phyloP scores from a whole-genome alignment of 495 filamentous ascomycete genomes.

The Opeltia flavorubescens region DNA sequence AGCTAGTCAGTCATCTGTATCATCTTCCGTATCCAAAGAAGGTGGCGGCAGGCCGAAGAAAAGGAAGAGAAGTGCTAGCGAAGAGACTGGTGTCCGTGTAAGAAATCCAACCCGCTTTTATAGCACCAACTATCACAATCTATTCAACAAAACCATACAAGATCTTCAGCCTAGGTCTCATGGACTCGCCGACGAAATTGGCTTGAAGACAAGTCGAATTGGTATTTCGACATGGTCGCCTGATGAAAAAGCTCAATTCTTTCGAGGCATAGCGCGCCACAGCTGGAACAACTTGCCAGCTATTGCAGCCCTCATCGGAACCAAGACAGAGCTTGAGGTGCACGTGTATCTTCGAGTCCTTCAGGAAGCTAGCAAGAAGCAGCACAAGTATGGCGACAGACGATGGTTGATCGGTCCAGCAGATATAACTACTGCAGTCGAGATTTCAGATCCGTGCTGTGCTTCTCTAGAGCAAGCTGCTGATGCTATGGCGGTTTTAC shows the following conservation, averaged over 20 bases:
- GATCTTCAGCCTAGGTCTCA: slow-evolving; percentile 18
- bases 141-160: slow-evolving; percentile 42
- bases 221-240: slow-evolving; percentile 55
- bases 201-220: slow-evolving; percentile 35
- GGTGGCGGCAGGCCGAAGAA: slow-evolving; percentile 1
- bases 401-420: slow-evolving; percentile 17
- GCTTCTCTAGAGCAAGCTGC: slow-evolving; percentile 53
- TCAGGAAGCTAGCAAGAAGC: slow-evolving; percentile 28
- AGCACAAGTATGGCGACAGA: slow-evolving; percentile 18
- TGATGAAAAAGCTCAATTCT: slow-evolving; percentile 56
- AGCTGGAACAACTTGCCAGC: slow-evolving; percentile 43
- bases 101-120: slow-evolving; percentile 22
- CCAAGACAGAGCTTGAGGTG: slow-evolving; percentile 65
- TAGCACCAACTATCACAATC: slow-evolving; percentile 38
- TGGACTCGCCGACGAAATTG: slow-evolving; percentile 6
- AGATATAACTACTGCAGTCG: slow-evolving; percentile 55
- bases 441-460: slow-evolving; percentile 54
- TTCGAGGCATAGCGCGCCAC: slow-evolving; percentile 44
- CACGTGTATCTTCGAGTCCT: slow-evolving; percentile 51
- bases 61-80: slow-evolving; percentile 16
- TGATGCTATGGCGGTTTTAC: slow-evolving; percentile 40
- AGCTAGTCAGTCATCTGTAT: too few relatives aligned
- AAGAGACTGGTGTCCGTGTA: slow-evolving; percentile 12
- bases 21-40: slow-evolving; percentile 3
- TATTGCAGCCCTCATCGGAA: slow-evolving; percentile 49